These are phyloP conservation scores for Acanthamoeba healyi DNA, from an alignment of 208 protist species.

Conservation along the genomic window DNA sequence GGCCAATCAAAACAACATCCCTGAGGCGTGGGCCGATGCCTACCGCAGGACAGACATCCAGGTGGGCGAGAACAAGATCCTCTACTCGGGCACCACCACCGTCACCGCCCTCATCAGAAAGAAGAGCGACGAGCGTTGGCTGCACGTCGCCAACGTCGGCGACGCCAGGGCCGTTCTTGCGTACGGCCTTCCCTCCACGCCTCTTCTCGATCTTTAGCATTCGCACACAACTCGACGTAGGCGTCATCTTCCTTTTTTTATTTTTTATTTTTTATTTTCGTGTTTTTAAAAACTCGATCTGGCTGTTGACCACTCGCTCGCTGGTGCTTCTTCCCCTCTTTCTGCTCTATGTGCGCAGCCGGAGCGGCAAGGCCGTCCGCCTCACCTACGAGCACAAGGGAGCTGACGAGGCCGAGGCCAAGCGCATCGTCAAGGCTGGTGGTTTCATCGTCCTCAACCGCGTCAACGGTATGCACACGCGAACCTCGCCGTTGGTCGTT, in stretches of 20 bases:
- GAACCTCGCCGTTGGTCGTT: no score
- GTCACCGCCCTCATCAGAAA: slow-evolving; percentile 67
- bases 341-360: slow-evolving; percentile 12
- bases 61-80: slow-evolving; percentile 59
- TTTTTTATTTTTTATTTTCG: no score
- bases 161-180: slow-evolving; percentile 51
- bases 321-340: not conserved
- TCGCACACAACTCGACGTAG: slow-evolving; percentile 6
- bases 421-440: slow-evolving; percentile 56
- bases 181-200: not conserved
- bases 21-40: slow-evolving; percentile 38
- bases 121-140: slow-evolving; percentile 36
- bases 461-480: slow-evolving; percentile 36
- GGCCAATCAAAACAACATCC: not conserved
- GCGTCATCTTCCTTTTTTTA: no score
- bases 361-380: slow-evolving; percentile 9
- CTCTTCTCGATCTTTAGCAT: not conserved
- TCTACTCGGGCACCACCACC: slow-evolving; percentile 71
- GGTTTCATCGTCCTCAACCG: slow-evolving; percentile 72
- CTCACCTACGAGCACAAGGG: slow-evolving; percentile 75
- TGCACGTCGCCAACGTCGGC: slow-evolving; percentile 57
- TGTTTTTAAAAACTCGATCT: no score
- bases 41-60: slow-evolving; percentile 58
- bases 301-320: no score
- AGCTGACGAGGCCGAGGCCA: slow-evolving; percentile 27